phyloP scores from a whole-genome alignment of 768 basidiomycete genomes.

The Tephrocybe sp. region DNA sequence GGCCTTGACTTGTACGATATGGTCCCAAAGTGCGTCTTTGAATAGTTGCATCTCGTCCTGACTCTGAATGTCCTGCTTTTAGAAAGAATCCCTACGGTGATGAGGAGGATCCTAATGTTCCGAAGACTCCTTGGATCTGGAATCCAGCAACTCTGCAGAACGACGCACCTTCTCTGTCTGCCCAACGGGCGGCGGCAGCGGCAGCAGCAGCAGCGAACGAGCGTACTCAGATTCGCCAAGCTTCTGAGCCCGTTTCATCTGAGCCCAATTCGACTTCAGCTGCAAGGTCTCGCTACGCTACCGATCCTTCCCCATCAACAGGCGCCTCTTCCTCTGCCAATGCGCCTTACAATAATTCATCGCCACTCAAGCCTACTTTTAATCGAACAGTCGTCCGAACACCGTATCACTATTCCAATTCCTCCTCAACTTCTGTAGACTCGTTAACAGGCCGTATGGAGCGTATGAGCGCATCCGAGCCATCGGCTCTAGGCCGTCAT shows the following conservation, averaged over 20 bases:
- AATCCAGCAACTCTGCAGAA: constrained; percentile 47
- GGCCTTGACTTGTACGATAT: constrained; percentile 65
- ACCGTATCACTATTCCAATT: constrained; percentile 49
- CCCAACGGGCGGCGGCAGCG: constrained; percentile 12
- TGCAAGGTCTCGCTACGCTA: constrained; percentile 11
- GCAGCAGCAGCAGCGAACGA: constrained; percentile 13
- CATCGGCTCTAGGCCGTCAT: constrained; percentile 27
- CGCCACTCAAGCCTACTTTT: constrained; percentile 61
- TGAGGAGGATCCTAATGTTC: constrained; percentile 13
- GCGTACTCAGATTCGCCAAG: constrained; percentile 19
- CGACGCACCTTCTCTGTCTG: constrained; percentile 22
- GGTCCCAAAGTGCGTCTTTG: constrained; percentile 55
- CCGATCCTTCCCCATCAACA: constrained; percentile 13
- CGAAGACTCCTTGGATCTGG: constrained; percentile 77
- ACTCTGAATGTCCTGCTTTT: not conserved
- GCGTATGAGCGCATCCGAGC: constrained; percentile 19
- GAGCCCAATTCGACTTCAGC: not conserved
- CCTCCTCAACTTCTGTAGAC: constrained; percentile 22
- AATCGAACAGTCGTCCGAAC: constrained; percentile 69
- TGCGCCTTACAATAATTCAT: constrained; percentile 15
- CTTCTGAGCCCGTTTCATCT: constrained; percentile 21
- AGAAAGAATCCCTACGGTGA: constrained; percentile 35
- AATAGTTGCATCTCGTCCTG: not conserved
- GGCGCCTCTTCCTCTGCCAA: constrained; percentile 5
- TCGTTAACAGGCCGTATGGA: constrained; percentile 29